These are phyloP conservation scores for Aspergillus sp. DNA, from an alignment of 2,329 filamentous ascomycete species.

Conservation along the genomic window DNA sequence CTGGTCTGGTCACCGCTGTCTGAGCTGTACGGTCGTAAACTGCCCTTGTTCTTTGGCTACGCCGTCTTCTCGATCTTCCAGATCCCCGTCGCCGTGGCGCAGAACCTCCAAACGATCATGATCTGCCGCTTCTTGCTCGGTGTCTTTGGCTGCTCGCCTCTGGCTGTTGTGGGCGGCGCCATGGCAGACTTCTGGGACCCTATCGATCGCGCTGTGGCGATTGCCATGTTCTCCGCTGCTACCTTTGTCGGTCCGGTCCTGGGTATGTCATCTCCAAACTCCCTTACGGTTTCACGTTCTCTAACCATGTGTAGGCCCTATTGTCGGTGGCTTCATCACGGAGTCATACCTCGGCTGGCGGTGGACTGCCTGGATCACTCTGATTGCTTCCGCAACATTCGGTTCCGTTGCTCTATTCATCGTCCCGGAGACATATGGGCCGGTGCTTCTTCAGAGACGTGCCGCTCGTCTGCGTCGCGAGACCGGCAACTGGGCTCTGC, in stretches of 20 bases:
- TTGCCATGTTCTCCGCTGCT: conserved; percentile 43
- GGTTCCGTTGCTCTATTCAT: conserved; percentile 43
- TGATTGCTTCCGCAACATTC: conserved; percentile 48
- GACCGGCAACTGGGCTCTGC: conserved; percentile 46
- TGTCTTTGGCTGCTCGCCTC: conserved; percentile 50
- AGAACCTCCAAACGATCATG: conserved; percentile 54
- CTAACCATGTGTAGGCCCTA: conserved; percentile 30
- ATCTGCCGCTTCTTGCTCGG: conserved; percentile 55
- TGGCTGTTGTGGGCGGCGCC: conserved; percentile 50
- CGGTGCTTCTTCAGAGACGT: conserved; percentile 47
- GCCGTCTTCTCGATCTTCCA: conserved; percentile 52
- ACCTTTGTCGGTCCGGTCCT: conserved; percentile 51
- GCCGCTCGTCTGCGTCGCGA: conserved; percentile 47
- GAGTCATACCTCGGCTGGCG: conserved; percentile 53
- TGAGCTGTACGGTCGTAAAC: conserved; percentile 50
- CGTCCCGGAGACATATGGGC: conserved; percentile 52
- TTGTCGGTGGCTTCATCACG: conserved; percentile 51
- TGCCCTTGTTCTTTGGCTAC: conserved; percentile 50
- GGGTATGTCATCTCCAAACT: conserved; percentile 19
- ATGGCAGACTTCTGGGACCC: conserved; percentile 50
- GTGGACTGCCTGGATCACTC: conserved; percentile 56
- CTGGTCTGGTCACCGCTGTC: conserved; percentile 45
- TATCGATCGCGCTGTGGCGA: conserved; percentile 45
- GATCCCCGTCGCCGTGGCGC: conserved; percentile 54
- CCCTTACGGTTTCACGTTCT: not conserved